Evolutionary conservation across 116 monocot species (phyloP).

Genomic region (Trichopus zeylanicus): DNA sequence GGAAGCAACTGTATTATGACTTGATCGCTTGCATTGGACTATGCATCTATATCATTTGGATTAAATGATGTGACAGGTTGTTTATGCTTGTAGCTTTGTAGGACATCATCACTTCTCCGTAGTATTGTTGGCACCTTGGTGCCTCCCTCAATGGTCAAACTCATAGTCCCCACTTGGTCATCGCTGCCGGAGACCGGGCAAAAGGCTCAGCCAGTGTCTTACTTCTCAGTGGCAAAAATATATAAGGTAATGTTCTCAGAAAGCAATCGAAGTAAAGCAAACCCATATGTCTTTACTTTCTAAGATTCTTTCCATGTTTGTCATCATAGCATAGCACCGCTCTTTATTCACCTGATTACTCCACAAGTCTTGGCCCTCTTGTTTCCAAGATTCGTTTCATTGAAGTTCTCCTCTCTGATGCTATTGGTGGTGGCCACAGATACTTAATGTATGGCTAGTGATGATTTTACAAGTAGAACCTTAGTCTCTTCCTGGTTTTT

Average conservation of each 20-base stretch:
- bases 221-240: not conserved
- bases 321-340: not conserved
- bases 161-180: not conserved
- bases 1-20: too few species aligned
- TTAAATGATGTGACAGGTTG: not conserved
- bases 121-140: not conserved
- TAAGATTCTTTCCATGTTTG: not conserved
- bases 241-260: not conserved
- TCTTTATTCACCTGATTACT: not conserved
- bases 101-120: not conserved
- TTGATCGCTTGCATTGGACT: too few species aligned
- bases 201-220: not conserved
- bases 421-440: not conserved
- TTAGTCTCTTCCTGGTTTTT: not conserved
- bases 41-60: too few species aligned
- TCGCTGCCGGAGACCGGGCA: not conserved
- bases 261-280: not conserved
- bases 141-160: not conserved
- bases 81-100: not conserved
- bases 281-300: not conserved
- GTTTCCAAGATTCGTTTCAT: not conserved
- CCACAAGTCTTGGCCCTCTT: not conserved
- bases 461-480: not conserved
- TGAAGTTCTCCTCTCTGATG: not conserved
- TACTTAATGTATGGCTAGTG: not conserved